Evolutionary conservation across 2,329 filamentous ascomycete species (phyloP).

Genomic region (Aspergillus ibericus): DNA sequence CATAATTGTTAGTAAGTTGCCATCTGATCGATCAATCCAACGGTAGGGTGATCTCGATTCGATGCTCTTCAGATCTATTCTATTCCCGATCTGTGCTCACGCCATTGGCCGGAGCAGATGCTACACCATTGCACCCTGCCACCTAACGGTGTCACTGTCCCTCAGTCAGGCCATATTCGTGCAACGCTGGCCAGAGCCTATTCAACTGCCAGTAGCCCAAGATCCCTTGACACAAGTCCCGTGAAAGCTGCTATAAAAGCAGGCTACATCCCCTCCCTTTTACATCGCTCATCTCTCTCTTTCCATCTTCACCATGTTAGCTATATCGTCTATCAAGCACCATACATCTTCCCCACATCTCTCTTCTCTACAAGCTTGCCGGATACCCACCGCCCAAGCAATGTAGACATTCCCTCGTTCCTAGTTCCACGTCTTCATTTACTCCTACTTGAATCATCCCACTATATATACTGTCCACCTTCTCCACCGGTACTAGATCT

Average conservation of each 20-base stretch:
- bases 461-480: too few species aligned
- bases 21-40: background rate
- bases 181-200: background rate
- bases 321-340: too few species aligned
- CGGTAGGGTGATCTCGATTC: background rate
- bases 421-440: background rate
- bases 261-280: background rate
- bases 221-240: background rate
- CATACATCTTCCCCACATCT: too few species aligned
- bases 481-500: too few species aligned
- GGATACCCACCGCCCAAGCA: background rate
- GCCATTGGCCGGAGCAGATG: background rate
- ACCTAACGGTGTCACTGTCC: too few species aligned
- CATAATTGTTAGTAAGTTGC: background rate
- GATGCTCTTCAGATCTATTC: background rate
- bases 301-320: background rate
- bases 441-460: background rate
- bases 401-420: too few species aligned
- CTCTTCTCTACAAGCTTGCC: background rate
- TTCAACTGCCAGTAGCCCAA: background rate
- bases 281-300: background rate
- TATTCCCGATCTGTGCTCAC: background rate
- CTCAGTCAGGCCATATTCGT: too few species aligned
- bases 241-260: background rate
- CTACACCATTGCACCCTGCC: too few species aligned